phyloP scores from a whole-genome alignment of 192 early-diverging fungal species.

The Podila horticola region DNA sequence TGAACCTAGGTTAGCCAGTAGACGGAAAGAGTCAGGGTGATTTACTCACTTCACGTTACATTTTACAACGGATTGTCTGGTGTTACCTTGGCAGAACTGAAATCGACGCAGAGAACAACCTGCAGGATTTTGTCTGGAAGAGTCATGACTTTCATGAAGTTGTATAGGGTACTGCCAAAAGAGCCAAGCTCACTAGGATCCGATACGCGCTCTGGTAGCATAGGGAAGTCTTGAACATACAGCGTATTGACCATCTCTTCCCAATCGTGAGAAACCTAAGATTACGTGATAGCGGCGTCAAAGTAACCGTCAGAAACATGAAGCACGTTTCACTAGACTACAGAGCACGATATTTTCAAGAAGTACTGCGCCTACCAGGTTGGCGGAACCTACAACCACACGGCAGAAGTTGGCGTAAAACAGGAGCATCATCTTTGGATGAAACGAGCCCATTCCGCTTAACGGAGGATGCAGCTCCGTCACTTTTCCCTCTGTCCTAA shows the following conservation, averaged over 20 bases:
- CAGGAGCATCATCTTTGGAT: slow-evolving; percentile 73
- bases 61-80: background rate
- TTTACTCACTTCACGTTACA: too few relatives aligned
- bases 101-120: slow-evolving; percentile 56
- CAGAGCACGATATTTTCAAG: background rate
- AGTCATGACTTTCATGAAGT: slow-evolving; percentile 58
- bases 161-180: slow-evolving; percentile 59
- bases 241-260: slow-evolving; percentile 67
- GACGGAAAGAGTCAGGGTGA: background rate
- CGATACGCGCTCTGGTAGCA: slow-evolving; percentile 4
- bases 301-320: background rate
- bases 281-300: background rate
- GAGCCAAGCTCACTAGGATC: slow-evolving; percentile 18
- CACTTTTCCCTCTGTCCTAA: slow-evolving; percentile 6
- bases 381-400: slow-evolving; percentile 70
- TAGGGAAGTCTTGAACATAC: slow-evolving; percentile 72
- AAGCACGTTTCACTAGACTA: background rate
- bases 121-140: slow-evolving; percentile 58
- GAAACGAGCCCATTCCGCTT: slow-evolving; percentile 62
- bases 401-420: slow-evolving; percentile 65
- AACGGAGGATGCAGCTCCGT: slow-evolving; percentile 60
- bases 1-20: slow-evolving; percentile 35
- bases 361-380: slow-evolving; percentile 52
- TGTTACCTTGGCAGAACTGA: slow-evolving; percentile 58
- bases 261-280: slow-evolving; percentile 63